Evolutionary conservation across 2,329 filamentous ascomycete genomes (phyloP), one percentile per base, ranked within the genome.

Genomic region (Plectosphaerella cucumerina): DNA sequence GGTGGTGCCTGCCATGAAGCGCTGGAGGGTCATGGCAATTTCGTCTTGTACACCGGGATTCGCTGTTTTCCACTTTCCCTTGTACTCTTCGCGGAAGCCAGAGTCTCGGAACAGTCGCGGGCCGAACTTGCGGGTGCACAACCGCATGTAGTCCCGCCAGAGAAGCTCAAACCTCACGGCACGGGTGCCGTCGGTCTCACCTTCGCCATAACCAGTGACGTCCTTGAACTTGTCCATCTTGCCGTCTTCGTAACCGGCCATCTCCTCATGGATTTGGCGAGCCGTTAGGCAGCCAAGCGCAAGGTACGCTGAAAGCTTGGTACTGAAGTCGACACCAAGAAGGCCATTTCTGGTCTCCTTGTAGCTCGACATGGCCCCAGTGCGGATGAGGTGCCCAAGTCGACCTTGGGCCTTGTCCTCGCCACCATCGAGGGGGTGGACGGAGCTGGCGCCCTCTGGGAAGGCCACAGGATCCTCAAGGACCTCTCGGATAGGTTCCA

Each of bases 81-180:
- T 67, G 3, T 68, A 64, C 10, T 71, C 68, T 12, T 69, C 66
- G 15, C 79, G 77, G 58, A 90, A 89, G 0, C 89, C 89, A 5
- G 77, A 73, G 2, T 85, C 66, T 12, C 72, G 69, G 63, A 90
- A 93, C 4, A 93, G 75, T 20, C 78, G 80, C 15, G 66, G 62
- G 1, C 81, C 79, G 55, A 88, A 90, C 59, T 92, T 92, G 31
- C 78, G 76, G 6, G 82, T 85, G 62, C 86, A 90, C 0, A 93
- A 76, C 1, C 86, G 77, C 85, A 93, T 90, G 60, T 92, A 93
- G 60, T 93, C 89, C 39, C 89, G 74, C 88, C 86, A 90, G 0
- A 93, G 66, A 0, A 94, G 72, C 61, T 93, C 87, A 50, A 89
- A 85, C 0, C 89, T 80, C 1, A 93, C 77, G 0, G 76, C 80